Percentiles rank a stretch among this genome's conserved stretches.
phyloP scores from a whole-genome alignment of 2,329 filamentous ascomycete genomes.

The Aspergillus quadrilineatus region DNA sequence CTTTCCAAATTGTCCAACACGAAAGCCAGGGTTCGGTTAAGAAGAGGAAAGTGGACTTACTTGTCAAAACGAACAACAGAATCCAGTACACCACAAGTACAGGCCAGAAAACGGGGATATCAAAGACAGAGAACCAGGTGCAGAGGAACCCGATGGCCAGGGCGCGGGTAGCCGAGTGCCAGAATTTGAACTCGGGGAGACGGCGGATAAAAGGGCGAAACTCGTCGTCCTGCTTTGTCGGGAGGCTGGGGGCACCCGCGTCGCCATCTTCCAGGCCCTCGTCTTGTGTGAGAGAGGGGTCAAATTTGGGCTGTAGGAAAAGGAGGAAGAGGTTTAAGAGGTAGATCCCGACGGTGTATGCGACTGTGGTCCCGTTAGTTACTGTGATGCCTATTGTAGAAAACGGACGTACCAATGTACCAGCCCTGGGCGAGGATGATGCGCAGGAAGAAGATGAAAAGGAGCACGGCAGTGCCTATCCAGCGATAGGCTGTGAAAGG shows the following conservation, averaged over 20 bases:
- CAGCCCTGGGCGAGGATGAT: conserved; percentile 93
- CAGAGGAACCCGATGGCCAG: conserved; percentile 79
- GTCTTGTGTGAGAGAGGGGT: conserved; percentile 91
- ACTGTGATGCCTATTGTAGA: neutral
- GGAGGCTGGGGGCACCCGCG: conserved; percentile 64
- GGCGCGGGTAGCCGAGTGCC: conserved; percentile 91
- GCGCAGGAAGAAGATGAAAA: conserved; percentile 80
- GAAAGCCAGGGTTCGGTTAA: neutral
- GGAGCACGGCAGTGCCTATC: conserved; percentile 73
- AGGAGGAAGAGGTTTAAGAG: conserved; percentile 98
- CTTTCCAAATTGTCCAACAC: neutral
- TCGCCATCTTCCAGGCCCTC: conserved; percentile 95
- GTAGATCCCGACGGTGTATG: conserved; percentile 97
- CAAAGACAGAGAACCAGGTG: conserved; percentile 91
- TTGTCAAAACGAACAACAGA: conserved; percentile 92
- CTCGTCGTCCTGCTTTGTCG: conserved; percentile 95
- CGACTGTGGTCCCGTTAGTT: conserved; percentile 59
- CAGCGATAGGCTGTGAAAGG: conserved; percentile 89
- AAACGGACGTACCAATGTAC: conserved; percentile 77
- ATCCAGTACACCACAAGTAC: conserved; percentile 98
- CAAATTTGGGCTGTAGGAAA: conserved; percentile 97
- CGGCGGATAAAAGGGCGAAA: conserved; percentile 96
- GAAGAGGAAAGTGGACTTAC: conserved; percentile 55
- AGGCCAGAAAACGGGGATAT: conserved; percentile 98
- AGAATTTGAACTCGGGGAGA: conserved; percentile 99